These are phyloP conservation scores for Cercospora janseana DNA, from an alignment of 2,329 filamentous ascomycete genomes.

Conservation along the genomic window DNA sequence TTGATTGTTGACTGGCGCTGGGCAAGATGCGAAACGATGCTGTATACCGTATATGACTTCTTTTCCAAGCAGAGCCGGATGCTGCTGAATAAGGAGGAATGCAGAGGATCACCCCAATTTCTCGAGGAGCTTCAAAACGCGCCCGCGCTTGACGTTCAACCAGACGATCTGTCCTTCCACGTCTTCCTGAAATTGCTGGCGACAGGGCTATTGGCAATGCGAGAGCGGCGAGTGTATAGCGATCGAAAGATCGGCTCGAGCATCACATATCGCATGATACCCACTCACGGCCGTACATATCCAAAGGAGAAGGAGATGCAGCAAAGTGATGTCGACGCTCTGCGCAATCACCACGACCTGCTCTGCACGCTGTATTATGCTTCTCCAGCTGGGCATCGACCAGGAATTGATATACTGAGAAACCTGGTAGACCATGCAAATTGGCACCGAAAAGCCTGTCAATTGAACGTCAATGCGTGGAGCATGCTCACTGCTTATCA, in stretches of 20 bases:
- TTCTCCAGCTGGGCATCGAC: slow-evolving; percentile 54
- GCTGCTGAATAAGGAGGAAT: slow-evolving; percentile 53
- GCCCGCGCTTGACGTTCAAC: slow-evolving; percentile 45
- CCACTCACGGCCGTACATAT: slow-evolving; percentile 60
- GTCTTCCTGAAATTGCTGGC: slow-evolving; percentile 59
- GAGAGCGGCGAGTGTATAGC: slow-evolving; percentile 41
- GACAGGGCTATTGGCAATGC: slow-evolving; percentile 50
- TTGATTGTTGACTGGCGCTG: slow-evolving; percentile 58
- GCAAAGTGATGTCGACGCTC: slow-evolving; percentile 54
- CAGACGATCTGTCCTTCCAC: slow-evolving; percentile 56
- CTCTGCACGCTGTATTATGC: slow-evolving; percentile 60
- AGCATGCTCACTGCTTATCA: slow-evolving; percentile 57
- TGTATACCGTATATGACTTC: slow-evolving; percentile 58
- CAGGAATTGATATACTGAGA: slow-evolving; percentile 52
- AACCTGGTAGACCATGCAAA: slow-evolving; percentile 56
- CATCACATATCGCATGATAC: slow-evolving; percentile 57
- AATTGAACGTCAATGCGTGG: slow-evolving; percentile 59
- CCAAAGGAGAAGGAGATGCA: slow-evolving; percentile 57
- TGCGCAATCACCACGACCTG: slow-evolving; percentile 62
- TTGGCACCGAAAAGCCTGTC: slow-evolving; percentile 60
- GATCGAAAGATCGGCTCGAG: slow-evolving; percentile 55
- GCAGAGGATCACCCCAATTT: slow-evolving; percentile 53
- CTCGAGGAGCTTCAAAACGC: slow-evolving; percentile 50
- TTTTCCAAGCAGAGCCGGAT: slow-evolving; percentile 55
- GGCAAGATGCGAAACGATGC: slow-evolving; percentile 54